Evolutionary conservation across 2,329 filamentous ascomycete species (phyloP).

Genomic region (Ophiocordyceps polyrhachis-furcata): DNA sequence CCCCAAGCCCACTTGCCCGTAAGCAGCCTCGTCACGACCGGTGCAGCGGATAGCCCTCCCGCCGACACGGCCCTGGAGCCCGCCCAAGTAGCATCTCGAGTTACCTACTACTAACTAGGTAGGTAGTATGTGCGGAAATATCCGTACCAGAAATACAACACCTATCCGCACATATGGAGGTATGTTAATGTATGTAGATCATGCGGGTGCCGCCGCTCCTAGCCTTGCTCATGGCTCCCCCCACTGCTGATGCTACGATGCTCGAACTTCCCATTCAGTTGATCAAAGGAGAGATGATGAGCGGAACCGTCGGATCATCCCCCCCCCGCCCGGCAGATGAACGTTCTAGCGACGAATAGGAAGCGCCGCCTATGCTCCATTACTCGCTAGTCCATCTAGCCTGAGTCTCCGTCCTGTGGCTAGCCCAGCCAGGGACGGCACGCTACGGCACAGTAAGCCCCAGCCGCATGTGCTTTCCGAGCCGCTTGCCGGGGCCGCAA

Average conservation of each 20-base stretch:
- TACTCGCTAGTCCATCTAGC: not conserved
- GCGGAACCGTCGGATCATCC: not conserved
- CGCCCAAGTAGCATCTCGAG: not conserved
- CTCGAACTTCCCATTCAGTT: not conserved
- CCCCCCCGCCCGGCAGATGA: not conserved
- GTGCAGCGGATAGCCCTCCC: not conserved
- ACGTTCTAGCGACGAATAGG: not conserved
- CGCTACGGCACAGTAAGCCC: not conserved
- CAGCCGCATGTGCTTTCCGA: not conserved
- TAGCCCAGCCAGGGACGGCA: not conserved
- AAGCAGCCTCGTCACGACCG: not conserved
- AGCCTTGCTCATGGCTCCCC: not conserved
- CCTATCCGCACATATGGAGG: too few species aligned
- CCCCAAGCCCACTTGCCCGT: not conserved
- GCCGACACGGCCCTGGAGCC: not conserved
- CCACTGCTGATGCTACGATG: not conserved
- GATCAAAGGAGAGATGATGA: not conserved
- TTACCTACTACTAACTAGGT: too few species aligned
- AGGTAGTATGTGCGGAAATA: too few species aligned
- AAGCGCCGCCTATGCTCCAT: not conserved
- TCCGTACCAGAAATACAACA: too few species aligned
- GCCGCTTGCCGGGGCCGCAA: not conserved
- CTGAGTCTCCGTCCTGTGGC: not conserved
- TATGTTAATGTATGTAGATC: not conserved
- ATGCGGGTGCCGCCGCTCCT: not conserved